phyloP scores from a whole-genome alignment of 208 protist species.

The Kentomonas sorsogonicus region DNA sequence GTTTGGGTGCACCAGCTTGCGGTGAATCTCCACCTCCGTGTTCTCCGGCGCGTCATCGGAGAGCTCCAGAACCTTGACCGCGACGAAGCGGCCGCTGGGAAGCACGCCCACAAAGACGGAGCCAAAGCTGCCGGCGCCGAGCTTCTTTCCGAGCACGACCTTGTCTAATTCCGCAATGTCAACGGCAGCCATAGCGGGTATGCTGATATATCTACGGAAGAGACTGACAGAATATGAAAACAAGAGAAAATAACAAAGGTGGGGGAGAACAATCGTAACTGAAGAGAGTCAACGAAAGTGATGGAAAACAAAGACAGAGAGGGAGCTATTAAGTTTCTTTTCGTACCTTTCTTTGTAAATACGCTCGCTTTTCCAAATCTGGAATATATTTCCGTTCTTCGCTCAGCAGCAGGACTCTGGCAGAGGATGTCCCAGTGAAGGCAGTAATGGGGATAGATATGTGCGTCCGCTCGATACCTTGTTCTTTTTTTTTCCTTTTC shows the following conservation, averaged over 20 bases:
- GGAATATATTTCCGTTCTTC: too few relatives aligned
- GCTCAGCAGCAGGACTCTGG: too few relatives aligned
- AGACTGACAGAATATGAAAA: background rate
- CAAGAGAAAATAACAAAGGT: background rate
- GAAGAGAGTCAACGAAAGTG: background rate
- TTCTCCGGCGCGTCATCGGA: conserved; percentile 74
- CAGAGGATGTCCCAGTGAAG: background rate
- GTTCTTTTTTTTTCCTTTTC: conserved; percentile 9
- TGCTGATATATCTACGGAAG: background rate
- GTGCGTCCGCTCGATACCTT: background rate
- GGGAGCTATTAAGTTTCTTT: background rate
- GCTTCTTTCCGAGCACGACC: conserved; percentile 83
- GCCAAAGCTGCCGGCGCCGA: conserved; percentile 86
- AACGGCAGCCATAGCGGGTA: conserved; percentile 33
- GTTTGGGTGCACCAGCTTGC: conserved; percentile 87
- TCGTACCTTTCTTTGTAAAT: background rate
- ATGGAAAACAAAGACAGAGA: background rate
- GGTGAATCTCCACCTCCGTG: conserved; percentile 88
- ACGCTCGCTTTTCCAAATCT: too few relatives aligned
- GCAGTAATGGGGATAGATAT: background rate
- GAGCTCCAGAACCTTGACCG: conserved; percentile 85
- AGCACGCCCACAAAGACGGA: conserved; percentile 86
- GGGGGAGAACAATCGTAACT: background rate
- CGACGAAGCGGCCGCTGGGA: conserved; percentile 82
- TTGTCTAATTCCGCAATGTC: conserved; percentile 62